Percentiles rank a stretch among this genome's conserved stretches.
These are phyloP conservation scores for Septoria linicola DNA, from an alignment of 2,329 filamentous ascomycete genomes.

Conservation along the genomic window DNA sequence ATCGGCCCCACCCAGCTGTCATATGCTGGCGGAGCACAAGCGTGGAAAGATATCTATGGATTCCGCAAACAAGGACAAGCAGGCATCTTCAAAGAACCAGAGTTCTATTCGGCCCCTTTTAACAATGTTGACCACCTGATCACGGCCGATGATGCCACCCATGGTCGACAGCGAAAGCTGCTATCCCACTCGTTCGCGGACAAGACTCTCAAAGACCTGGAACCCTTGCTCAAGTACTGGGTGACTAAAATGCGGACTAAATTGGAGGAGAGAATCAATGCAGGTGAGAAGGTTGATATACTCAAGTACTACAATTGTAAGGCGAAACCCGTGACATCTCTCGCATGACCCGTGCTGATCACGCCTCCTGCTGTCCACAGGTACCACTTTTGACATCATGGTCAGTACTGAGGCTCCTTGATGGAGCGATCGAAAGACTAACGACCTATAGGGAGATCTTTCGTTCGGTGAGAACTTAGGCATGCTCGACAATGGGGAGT, in stretches of 20 bases:
- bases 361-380: background rate
- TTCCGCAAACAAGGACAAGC: conserved; percentile 17
- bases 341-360: background rate
- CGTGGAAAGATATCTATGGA: conserved; percentile 31
- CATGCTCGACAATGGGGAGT: conserved; percentile 28
- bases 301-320: conserved; percentile 27
- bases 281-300: conserved; percentile 27
- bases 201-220: conserved; percentile 29
- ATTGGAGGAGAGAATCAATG: conserved; percentile 17
- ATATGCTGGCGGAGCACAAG: conserved; percentile 30
- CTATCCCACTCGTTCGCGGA: conserved; percentile 30
- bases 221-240: conserved; percentile 31
- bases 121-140: conserved; percentile 15
- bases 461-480: conserved; percentile 31
- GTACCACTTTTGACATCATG: conserved; percentile 32
- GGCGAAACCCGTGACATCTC: background rate
- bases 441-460: conserved; percentile 24
- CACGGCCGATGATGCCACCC: conserved; percentile 21
- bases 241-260: conserved; percentile 21
- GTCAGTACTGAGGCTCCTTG: background rate
- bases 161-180: conserved; percentile 26
- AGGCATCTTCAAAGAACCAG: conserved; percentile 21
- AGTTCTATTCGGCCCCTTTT: background rate
- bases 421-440: background rate
- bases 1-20: conserved; percentile 43